Conservation (phyloP, 2,329 filamentous ascomycete genomes). For the Colletotrichum incanum region DNA sequence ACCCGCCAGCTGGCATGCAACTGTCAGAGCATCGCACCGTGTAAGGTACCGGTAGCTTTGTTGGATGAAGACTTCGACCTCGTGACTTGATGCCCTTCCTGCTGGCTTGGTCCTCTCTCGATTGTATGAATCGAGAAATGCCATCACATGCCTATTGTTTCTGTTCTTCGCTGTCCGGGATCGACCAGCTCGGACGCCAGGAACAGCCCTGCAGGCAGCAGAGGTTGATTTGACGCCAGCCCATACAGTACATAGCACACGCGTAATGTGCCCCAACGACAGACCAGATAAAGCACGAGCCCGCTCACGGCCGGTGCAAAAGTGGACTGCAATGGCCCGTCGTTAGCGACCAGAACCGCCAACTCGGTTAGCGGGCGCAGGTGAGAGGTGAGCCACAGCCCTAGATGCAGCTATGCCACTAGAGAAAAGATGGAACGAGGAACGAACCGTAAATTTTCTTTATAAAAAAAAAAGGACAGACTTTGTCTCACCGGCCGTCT, state of each 20-base stretch:
- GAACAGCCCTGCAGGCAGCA: slow-evolving; percentile 19
- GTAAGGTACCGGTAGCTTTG: neutral
- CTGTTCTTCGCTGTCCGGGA: neutral
- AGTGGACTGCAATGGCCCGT: slow-evolving; percentile 27
- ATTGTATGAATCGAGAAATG: neutral
- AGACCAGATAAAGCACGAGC: neutral
- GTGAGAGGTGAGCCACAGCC: slow-evolving; percentile 8
- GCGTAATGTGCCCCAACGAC: neutral
- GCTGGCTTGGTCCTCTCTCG: neutral
- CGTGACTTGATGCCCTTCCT: neutral
- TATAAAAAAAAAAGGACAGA: neutral
- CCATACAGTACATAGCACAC: neutral
- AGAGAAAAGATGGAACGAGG: neutral
- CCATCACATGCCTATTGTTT: slow-evolving; percentile 3
- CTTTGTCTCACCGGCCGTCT: slow-evolving; percentile 8
- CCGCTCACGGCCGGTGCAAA: neutral
- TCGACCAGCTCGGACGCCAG: neutral
- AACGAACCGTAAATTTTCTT: too few species aligned
- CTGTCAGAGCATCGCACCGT: neutral
- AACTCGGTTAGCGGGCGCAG: slow-evolving; percentile 23
- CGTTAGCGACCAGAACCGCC: slow-evolving; percentile 17
- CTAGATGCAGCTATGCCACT: neutral
- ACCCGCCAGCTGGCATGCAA: neutral
- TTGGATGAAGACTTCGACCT: neutral
- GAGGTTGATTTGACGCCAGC: slow-evolving; percentile 26